phyloP scores from a whole-genome alignment of 495 filamentous ascomycete genomes.

The Penicillium nucicola region DNA sequence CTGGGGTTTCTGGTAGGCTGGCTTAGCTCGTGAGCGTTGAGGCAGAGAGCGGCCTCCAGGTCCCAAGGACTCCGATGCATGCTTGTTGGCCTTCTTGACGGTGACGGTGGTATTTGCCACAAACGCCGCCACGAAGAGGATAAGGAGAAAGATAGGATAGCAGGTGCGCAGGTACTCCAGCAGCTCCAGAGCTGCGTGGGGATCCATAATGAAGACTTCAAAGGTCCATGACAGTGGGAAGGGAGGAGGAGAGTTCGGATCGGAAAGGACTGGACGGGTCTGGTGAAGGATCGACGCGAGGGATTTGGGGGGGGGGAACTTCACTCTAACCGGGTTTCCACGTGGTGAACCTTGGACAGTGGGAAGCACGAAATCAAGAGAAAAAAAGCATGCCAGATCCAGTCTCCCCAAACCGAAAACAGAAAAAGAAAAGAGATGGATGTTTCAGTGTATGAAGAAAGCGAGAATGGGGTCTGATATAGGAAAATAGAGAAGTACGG shows the following conservation, averaged over 20 bases:
- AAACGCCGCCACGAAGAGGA: slow-evolving; percentile 66
- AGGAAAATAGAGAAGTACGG: slow-evolving; percentile 5
- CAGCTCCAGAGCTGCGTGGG: slow-evolving; percentile 41
- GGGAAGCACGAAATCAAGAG: not conserved
- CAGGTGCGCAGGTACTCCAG: slow-evolving; percentile 54
- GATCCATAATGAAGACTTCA: slow-evolving; percentile 31
- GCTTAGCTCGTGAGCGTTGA: slow-evolving; percentile 42
- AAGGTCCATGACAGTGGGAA: slow-evolving; percentile 41
- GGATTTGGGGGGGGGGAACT: slow-evolving; percentile 21
- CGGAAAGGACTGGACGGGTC: slow-evolving; percentile 23
- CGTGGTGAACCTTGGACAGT: slow-evolving; percentile 11
- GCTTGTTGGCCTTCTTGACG: slow-evolving; percentile 40
- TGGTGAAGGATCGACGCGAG: slow-evolving; percentile 26
- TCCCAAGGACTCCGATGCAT: slow-evolving; percentile 45
- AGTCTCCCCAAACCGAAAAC: too few species aligned
- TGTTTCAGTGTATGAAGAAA: too few species aligned
- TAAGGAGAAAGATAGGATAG: slow-evolving; percentile 64
- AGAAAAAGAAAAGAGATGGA: slow-evolving; percentile 1
- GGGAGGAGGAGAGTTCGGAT: slow-evolving; percentile 13
- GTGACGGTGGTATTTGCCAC: slow-evolving; percentile 57
- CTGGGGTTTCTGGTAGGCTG: slow-evolving; percentile 32
- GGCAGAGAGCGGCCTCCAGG: slow-evolving; percentile 83
- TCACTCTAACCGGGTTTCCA: slow-evolving; percentile 11
- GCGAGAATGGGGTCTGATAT: too few species aligned
- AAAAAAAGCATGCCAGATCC: too few species aligned